Evolutionary conservation across 2,329 filamentous ascomycete genomes (phyloP), one percentile per base, ranked within the genome.

Genomic region (Diplodia mutila): DNA sequence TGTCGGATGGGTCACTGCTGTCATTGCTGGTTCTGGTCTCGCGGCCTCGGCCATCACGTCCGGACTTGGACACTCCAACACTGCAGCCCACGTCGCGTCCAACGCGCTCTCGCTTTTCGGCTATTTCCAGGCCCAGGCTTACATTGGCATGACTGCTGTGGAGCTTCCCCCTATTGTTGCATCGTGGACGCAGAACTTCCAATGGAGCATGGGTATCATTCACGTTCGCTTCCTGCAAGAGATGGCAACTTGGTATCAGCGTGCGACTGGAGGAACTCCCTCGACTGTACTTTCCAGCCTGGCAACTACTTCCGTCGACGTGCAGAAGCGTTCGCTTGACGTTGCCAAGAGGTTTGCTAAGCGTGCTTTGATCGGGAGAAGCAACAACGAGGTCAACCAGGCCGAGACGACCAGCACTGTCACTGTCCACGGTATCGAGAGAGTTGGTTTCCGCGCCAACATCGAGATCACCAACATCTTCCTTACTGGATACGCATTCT

Each of bases 191-290:
- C 94, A 97, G 81, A 94, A 97, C 81, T 97, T 98, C 82, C 91
- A 96, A 77, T 98, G 94, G 94, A 96, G 91, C 75, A 95, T 98
- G 92, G 94, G 94, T 73, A 93, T 98, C 74, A 97, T 98, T 74
- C 87, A 87, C 63, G 85, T 97, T 51, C 85, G 84, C n/a, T 97
- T 97, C 78, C 87, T 97, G 81, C 93, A 98, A 82, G 85, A 84
- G 57, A 91, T 97, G 75, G 92, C 92, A 69, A 97, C 93, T 42
- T 98, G 94, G 94, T 98, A 97, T 77, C 94, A 97, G 81, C 91
- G 94, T 69, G 87, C 94, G 3, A 98, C 94, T 2, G 94, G 94
- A 65, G 94, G 94, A 70, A 93, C 87, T 0, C 91, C 94, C 0
- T 89, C 92, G 4, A 91, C 88, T 18, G 85, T 96, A 39, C 87